Base-by-base conservation (phyloP, 1,284 basidiomycete genomes). In the Fomitopsis palustris region DNA sequence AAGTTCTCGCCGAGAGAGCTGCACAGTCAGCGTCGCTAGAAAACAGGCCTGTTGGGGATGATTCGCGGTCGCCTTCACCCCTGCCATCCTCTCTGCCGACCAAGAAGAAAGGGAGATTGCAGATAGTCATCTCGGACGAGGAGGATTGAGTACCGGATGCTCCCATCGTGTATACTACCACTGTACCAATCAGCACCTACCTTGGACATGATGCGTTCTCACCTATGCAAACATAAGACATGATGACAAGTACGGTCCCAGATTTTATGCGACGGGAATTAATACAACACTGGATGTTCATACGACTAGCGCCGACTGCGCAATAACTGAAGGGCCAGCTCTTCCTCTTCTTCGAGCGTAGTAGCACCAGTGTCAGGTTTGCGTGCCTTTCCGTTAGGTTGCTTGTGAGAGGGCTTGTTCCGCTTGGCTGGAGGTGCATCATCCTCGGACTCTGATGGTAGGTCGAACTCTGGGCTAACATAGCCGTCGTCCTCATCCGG, bases 391-490 rank as follows among this genome's bases (percentile, higher is more conserved):
- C 6, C 12, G 35, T 37, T 14, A 14, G 12, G 8, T 23, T 8
- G 3, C 8, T 59, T 57, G 17, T 27, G 17, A 2, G 49, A 29
- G 4, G 37, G 19, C 33, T 62, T 66, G 4, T 64, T 57, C 49
- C 67, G 69, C 57, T 75, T 76, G 14, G 68, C 41, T 1, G 69
- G 73, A n/a, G 79, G 77, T 0, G 77, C 77, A 53, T 74, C 73
- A 23, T 80, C 78, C 14, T 80, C 81, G 4, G 77, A 78, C 1
- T 74, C 80, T 1, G 72, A 73, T 17, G 79, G 73, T 8, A 90
- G 64, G 64, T 88, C 84, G 64, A 93, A 91, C 39, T 85, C 84
- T 1, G 90, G 90, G 1, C 87, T 88, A 19, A 85, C 77, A 71
- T 93, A 92, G 0, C 89, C 79, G 56, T 77, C 88, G 66, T 88